Base-by-base conservation (phyloP, 805 yeast species). In the Hagleromyces aurorensis region DNA sequence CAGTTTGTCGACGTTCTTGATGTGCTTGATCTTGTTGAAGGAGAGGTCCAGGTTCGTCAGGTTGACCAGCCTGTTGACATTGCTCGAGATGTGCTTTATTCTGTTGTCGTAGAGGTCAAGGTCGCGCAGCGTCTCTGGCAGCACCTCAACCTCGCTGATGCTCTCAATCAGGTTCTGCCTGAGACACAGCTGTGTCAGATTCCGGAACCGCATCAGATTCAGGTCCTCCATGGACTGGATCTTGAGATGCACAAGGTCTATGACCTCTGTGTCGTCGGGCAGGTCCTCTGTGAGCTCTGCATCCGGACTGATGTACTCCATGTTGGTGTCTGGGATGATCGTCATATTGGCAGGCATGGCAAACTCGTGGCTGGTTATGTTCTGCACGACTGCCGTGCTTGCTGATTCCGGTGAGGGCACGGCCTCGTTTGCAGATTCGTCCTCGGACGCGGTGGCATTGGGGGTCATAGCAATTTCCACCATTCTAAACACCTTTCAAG, bases 61-160 rank as follows among this genome's bases (percentile, higher is more conserved):
- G 21, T 72, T 69, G 3, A 51, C 57, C 41, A 85, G 69, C 27
- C 73, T 72, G 37, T 69, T 73, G 12, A 85, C 51, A 45, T 74
- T 78, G 25, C 76, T 74, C 4, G 87, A 76, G 29, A 91, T 84
- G 50, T 86, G 96, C 41, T 78, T 75, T 46, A 91, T 80, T 44
- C 94, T 64, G 57, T 91, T 91, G 57, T 91, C 98, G 52, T 91
- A 91, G 18, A 87, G 65, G 55, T 91, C 98, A 35, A 91, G 60
- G 37, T 85, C 91, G 41, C 72, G 81, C 43, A 91, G 45, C 1
- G 65, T 64, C 2, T 67, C 72, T 11, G 73, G 72, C 7, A 80
- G 48, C 8, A 60, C 61, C 34, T 86, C 86, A 12, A 89, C 61
- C 7, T 75, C 86, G 24, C 74, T 69, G 21, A 87, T 66, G n/a